Conservation (phyloP, 106 monocot genomes). For the Cymbidium sinense region DNA sequence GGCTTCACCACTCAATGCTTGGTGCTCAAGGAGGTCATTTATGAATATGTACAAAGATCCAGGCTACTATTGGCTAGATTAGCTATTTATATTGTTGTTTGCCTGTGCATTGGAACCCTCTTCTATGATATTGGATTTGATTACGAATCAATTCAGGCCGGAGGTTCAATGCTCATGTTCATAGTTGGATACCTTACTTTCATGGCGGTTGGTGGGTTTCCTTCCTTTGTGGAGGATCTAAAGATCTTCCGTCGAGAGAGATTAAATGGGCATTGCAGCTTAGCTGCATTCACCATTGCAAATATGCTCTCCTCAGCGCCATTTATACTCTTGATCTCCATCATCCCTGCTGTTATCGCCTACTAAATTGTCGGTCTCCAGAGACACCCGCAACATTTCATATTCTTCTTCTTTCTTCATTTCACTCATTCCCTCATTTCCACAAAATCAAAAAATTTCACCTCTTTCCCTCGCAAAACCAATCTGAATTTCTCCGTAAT, state of each 20-base stretch:
- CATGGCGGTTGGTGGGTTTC: constrained; percentile 23
- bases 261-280: constrained; percentile 71
- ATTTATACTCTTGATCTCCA: constrained; percentile 42
- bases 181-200: constrained; percentile 5
- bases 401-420: too few relatives aligned
- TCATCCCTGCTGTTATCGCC: constrained; percentile 49
- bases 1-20: not conserved
- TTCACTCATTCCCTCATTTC: too few relatives aligned
- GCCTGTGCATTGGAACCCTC: constrained; percentile 31
- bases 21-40: constrained; percentile 24
- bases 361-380: constrained; percentile 66
- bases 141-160: constrained; percentile 26
- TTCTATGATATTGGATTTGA: constrained; percentile 29
- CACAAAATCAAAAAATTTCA: too few relatives aligned
- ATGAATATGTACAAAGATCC: constrained; percentile 37
- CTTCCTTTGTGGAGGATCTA: constrained; percentile 19
- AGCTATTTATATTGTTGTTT: constrained; percentile 24
- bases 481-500: too few relatives aligned
- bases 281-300: constrained; percentile 35
- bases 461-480: too few relatives aligned
- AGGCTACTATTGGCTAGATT: constrained; percentile 44
- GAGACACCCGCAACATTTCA: constrained; percentile 37
- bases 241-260: constrained; percentile 29
- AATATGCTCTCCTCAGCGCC: constrained; percentile 60
- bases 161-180: constrained; percentile 6